phyloP scores from a whole-genome alignment of 2,329 filamentous ascomycete genomes.

The Aspergillus glaucus region DNA sequence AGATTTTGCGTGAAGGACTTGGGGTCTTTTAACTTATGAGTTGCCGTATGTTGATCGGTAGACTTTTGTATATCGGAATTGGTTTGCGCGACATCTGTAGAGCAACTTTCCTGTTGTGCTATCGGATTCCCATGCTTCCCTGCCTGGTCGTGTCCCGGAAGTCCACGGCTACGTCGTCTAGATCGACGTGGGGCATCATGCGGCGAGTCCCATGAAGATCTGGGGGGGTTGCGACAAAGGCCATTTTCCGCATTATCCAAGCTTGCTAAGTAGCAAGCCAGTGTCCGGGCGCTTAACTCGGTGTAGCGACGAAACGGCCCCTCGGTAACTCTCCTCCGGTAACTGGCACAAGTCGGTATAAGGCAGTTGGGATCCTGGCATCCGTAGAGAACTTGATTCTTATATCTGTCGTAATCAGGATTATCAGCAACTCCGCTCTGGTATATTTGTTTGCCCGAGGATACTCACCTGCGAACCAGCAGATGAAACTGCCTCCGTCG shows the following conservation, averaged over 20 bases:
- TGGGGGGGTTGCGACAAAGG: constrained; percentile 53
- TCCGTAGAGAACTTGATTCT: constrained; percentile 74
- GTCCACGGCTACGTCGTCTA: constrained; percentile 26
- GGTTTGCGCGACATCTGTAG: neutral
- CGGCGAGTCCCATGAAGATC: constrained; percentile 20
- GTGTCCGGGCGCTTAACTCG: constrained; percentile 69
- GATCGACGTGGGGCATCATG: constrained; percentile 22
- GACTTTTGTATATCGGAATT: constrained; percentile 5
- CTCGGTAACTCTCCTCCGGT: constrained; percentile 60
- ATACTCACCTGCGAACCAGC: constrained; percentile 58
- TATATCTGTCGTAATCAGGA: constrained; percentile 52
- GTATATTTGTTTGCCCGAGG: neutral
- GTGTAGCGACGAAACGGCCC: constrained; percentile 73
- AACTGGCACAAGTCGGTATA: constrained; percentile 75
- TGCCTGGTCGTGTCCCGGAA: constrained; percentile 6
- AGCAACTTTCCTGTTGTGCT: neutral
- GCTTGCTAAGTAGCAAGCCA: constrained; percentile 74
- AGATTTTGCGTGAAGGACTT: constrained; percentile 58
- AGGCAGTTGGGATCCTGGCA: constrained; percentile 64
- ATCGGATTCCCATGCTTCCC: neutral
- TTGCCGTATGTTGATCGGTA: constrained; percentile 15
- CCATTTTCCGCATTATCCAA: constrained; percentile 68
- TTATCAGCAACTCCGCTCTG: neutral
- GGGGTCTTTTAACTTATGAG: constrained; percentile 45
- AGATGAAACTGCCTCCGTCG: constrained; percentile 47